Percentiles rank a stretch among this genome's conserved stretches.
Evolutionary conservation across 164 flowering plant genomes (phyloP).

Genomic region (Vitis amurensis): DNA sequence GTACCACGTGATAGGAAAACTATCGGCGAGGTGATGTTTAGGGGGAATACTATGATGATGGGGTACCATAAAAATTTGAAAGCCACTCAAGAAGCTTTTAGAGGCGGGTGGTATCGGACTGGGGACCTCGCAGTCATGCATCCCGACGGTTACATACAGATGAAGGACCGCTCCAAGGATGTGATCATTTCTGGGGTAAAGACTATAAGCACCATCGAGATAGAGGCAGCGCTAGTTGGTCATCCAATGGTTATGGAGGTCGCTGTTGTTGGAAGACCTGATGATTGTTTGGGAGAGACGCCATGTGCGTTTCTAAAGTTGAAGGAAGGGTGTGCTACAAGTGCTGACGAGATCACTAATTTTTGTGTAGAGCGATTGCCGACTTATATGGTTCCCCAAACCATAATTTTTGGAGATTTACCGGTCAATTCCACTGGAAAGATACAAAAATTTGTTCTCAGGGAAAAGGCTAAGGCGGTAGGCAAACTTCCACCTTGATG

Average conservation of each 20-base stretch:
- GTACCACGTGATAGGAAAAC: constrained; percentile 44
- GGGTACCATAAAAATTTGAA: constrained; percentile 39
- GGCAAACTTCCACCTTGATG: constrained; percentile 29
- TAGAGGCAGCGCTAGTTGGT: constrained; percentile 44
- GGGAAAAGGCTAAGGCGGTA: constrained; percentile 55
- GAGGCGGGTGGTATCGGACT: constrained; percentile 49
- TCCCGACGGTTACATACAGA: constrained; percentile 47
- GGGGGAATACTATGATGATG: constrained; percentile 54
- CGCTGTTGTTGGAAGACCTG: constrained; percentile 59
- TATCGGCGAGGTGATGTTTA: constrained; percentile 49
- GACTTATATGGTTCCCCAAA: constrained; percentile 56
- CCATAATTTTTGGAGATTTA: constrained; percentile 47
- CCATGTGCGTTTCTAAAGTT: constrained; percentile 66
- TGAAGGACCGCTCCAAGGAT: constrained; percentile 56
- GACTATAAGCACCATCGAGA: constrained; percentile 56
- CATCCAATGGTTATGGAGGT: constrained; percentile 58
- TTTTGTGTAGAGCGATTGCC: constrained; percentile 47
- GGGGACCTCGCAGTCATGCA: constrained; percentile 56
- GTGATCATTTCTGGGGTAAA: constrained; percentile 62
- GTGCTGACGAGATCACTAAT: constrained; percentile 36
- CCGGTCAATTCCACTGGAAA: constrained; percentile 69
- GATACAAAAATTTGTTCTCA: constrained; percentile 54
- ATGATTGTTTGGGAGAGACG: constrained; percentile 62
- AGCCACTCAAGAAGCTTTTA: constrained; percentile 38
- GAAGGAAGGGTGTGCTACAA: constrained; percentile 38